Evolutionary conservation across 2,329 filamentous ascomycete species (phyloP).

Genomic region (Calonectria pteridis): DNA sequence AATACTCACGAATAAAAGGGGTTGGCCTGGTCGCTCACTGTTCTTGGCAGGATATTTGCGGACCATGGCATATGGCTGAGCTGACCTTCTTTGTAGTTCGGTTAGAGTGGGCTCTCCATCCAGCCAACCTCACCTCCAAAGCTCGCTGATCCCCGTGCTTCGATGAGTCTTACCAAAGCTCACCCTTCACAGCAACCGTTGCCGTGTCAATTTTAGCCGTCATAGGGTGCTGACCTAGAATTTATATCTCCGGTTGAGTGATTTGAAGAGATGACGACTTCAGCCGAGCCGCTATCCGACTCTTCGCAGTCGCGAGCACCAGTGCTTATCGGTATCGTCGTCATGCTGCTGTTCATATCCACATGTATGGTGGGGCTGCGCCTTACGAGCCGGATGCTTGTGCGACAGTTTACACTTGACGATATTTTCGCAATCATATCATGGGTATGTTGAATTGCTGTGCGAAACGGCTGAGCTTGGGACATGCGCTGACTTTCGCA

Average conservation of each 20-base stretch:
- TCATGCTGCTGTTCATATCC: neutral
- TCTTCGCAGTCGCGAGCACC: neutral
- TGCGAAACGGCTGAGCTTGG: neutral
- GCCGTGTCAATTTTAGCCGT: too few relatives aligned
- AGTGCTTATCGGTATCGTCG: neutral
- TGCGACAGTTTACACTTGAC: neutral
- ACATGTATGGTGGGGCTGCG: neutral
- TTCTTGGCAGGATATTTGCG: neutral
- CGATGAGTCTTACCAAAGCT: neutral
- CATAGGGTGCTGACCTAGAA: neutral
- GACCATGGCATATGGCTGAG: neutral
- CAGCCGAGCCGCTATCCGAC: neutral
- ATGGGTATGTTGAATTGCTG: neutral
- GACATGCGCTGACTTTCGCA: neutral
- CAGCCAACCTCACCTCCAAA: neutral
- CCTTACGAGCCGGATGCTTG: neutral
- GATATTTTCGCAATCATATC: neutral
- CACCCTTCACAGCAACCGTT: neutral
- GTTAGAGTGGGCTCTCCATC: neutral
- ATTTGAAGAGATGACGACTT: neutral
- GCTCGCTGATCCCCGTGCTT: neutral
- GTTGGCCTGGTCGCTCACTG: neutral
- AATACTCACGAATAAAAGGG: neutral
- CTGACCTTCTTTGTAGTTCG: neutral
- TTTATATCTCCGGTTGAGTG: neutral